Conservation (phyloP, 306 rosid genomes). For the Aeschynomene evenia region DNA sequence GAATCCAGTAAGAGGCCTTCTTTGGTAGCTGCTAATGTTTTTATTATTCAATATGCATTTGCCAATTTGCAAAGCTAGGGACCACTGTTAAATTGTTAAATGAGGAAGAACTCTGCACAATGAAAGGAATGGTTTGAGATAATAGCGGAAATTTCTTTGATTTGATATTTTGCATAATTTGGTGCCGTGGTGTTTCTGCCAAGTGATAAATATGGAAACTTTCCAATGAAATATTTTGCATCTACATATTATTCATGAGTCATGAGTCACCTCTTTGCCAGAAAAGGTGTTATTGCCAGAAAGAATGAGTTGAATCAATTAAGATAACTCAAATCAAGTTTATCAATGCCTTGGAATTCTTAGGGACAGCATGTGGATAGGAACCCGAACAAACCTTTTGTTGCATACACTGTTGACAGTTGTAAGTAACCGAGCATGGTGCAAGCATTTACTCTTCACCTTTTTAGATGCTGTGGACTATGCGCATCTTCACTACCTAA, state of each 20-base stretch:
- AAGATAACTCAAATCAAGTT: slow-evolving; percentile 30
- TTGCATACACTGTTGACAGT: slow-evolving; percentile 19
- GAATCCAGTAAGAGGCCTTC: background rate
- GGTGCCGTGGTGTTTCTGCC: background rate
- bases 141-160: background rate
- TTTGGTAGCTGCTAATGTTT: background rate
- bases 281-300: slow-evolving; percentile 7
- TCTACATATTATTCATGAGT: background rate
- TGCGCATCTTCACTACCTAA: slow-evolving; percentile 42
- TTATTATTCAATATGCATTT: background rate
- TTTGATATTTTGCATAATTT: slow-evolving; percentile 10
- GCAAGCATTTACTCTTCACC: background rate
- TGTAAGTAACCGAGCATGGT: background rate
- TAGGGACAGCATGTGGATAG: slow-evolving; percentile 12
- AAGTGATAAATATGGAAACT: background rate
- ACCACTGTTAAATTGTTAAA: too few relatives aligned
- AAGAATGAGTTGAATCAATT: slow-evolving; percentile 15
- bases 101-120: background rate
- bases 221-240: background rate
- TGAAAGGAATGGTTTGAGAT: background rate
- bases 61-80: background rate
- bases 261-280: background rate
- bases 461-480: slow-evolving; percentile 8
- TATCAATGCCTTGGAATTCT: slow-evolving; percentile 26
- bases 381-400: background rate